A percentile compares a stretch with the other conserved stretches of the same genome.
phyloP scores from a whole-genome alignment of 163 green algal genomes.

The Botryococcus braunii region DNA sequence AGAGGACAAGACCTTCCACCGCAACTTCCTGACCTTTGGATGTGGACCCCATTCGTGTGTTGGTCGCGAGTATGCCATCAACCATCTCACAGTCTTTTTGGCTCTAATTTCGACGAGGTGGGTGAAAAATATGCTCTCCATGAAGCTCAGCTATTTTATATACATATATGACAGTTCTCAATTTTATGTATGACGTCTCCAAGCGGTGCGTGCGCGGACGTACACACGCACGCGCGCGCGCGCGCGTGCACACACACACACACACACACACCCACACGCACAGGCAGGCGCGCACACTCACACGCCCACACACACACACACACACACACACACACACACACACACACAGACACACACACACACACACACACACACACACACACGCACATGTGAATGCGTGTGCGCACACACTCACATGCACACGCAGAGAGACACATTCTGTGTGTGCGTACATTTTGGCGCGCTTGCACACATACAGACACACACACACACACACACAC shows the following conservation, averaged over 20 bases:
- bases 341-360: neutral
- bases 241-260: neutral
- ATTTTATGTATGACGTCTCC: neutral
- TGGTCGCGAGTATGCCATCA: constrained; percentile 75
- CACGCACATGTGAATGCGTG: neutral
- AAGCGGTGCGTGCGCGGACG: neutral
- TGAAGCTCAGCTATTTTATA: neutral
- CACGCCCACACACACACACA: no score
- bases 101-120: constrained; percentile 52
- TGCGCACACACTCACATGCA: neutral
- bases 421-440: no score
- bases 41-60: constrained; percentile 82
- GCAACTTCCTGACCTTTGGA: constrained; percentile 82
- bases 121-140: neutral
- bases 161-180: neutral
- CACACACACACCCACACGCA: no score
- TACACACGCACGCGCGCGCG: no score
- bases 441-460: no score
- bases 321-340: neutral
- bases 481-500: no score
- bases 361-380: neutral
- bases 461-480: no score
- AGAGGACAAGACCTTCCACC: constrained; percentile 65
- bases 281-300: no score
- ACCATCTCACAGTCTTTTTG: constrained; percentile 69